phyloP scores from a whole-genome alignment of 805 yeast species.

The Torulaspora delbrueckii region DNA sequence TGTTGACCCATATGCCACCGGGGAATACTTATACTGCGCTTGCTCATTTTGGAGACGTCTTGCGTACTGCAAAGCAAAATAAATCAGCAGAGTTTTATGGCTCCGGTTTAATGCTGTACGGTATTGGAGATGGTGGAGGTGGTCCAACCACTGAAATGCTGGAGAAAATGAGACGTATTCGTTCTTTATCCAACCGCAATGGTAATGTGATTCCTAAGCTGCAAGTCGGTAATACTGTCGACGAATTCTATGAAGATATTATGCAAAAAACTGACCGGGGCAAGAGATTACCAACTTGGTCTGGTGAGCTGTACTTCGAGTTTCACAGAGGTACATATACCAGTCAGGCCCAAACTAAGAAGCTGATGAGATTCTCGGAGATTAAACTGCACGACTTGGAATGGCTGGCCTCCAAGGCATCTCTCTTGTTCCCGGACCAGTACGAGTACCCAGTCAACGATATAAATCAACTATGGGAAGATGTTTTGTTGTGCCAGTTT shows the following conservation, averaged over 20 bases:
- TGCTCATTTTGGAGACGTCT: slow-evolving; percentile 90
- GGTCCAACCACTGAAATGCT: slow-evolving; percentile 94
- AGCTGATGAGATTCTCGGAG: slow-evolving; percentile 72
- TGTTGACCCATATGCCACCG: slow-evolving; percentile 96
- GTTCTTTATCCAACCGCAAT: slow-evolving; percentile 78
- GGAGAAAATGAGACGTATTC: slow-evolving; percentile 84
- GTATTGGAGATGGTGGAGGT: slow-evolving; percentile 98
- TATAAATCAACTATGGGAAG: slow-evolving; percentile 77
- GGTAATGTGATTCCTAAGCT: slow-evolving; percentile 74
- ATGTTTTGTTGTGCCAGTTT: slow-evolving; percentile 84
- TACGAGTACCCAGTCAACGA: slow-evolving; percentile 70
- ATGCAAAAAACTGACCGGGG: slow-evolving; percentile 63
- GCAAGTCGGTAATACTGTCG: slow-evolving; percentile 66
- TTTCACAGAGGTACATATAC: slow-evolving; percentile 97
- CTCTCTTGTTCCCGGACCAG: slow-evolving; percentile 41
- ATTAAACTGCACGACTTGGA: slow-evolving; percentile 80
- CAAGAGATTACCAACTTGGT: slow-evolving; percentile 72
- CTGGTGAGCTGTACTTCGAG: slow-evolving; percentile 89
- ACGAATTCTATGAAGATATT: slow-evolving; percentile 69
- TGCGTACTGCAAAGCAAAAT: slow-evolving; percentile 73
- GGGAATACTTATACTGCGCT: slow-evolving; percentile 91
- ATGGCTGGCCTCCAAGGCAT: slow-evolving; percentile 70
- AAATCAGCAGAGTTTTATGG: slow-evolving; percentile 78
- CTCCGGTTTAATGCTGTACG: slow-evolving; percentile 75
- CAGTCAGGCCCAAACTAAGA: slow-evolving; percentile 82